A percentile compares a stretch with the other conserved stretches of the same genome.
These are phyloP conservation scores for Lentinula lateritia DNA, from an alignment of 768 basidiomycete genomes.

Conservation along the genomic window DNA sequence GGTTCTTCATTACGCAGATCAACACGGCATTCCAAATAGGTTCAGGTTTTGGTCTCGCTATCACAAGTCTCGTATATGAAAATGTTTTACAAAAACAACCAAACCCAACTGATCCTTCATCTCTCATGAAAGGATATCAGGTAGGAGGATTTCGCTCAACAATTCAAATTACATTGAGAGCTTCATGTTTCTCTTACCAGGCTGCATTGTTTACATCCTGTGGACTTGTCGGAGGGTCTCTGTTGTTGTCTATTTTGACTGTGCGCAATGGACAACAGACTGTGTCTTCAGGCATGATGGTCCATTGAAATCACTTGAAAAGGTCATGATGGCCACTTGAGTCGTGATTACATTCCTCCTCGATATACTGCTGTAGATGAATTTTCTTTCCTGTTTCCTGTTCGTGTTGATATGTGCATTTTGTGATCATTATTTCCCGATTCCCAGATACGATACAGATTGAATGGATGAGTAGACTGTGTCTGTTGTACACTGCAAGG, in stretches of 20 bases:
- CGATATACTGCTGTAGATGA: no score
- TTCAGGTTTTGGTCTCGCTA: slow-evolving; percentile 7
- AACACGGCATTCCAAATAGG: slow-evolving; percentile 9
- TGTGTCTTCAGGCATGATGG: slow-evolving; percentile 4
- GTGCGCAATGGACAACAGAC: slow-evolving; percentile 6
- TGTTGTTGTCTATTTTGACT: slow-evolving; percentile 3
- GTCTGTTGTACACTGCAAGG: no score
- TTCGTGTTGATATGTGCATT: no score
- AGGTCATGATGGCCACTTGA: no score
- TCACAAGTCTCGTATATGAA: slow-evolving; percentile 7
- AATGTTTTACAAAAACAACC: slow-evolving; percentile 5
- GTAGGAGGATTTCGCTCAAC: no score
- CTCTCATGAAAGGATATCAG: slow-evolving; percentile 8
- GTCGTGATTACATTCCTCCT: no score
- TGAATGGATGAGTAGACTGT: no score
- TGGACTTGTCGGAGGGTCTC: slow-evolving; percentile 6
- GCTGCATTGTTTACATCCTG: slow-evolving; percentile 8
- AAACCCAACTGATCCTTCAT: slow-evolving; percentile 3
- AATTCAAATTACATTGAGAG: no score
- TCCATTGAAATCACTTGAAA: background rate
- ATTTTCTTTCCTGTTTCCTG: no score
- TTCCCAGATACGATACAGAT: no score
- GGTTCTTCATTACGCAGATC: background rate
- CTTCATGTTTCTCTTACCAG: no score
- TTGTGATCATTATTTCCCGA: no score